Conservation (phyloP, 768 basidiomycete genomes). For the Ramaria rubella region DNA sequence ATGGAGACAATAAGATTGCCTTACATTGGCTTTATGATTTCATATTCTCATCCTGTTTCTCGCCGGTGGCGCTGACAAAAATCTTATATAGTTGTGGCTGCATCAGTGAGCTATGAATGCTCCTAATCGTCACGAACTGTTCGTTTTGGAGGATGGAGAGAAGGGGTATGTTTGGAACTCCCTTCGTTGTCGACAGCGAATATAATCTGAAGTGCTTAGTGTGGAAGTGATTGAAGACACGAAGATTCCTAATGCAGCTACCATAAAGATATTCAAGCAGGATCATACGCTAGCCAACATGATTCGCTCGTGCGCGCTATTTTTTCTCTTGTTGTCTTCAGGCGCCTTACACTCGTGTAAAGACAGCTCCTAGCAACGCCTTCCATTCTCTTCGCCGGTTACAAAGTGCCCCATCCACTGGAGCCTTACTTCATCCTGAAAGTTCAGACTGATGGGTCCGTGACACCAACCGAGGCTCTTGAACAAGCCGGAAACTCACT, state of each 20-base stretch:
- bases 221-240: conserved; percentile 92
- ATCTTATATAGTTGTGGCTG: background rate
- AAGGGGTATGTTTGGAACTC: conserved; percentile 61
- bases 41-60: background rate
- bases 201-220: conserved; percentile 34
- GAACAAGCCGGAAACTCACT: conserved; percentile 80
- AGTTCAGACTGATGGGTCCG: conserved; percentile 86
- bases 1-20: conserved; percentile 19
- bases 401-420: conserved; percentile 95
- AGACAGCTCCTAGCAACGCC: conserved; percentile 90
- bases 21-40: conserved; percentile 8
- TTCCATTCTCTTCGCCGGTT: conserved; percentile 89
- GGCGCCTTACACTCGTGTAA: conserved; percentile 6
- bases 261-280: conserved; percentile 90
- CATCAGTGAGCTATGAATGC: conserved; percentile 66
- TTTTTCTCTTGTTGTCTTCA: conserved; percentile 7
- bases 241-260: conserved; percentile 96
- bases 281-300: conserved; percentile 96
- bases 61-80: background rate
- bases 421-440: conserved; percentile 93
- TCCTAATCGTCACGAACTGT: conserved; percentile 87
- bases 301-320: conserved; percentile 75
- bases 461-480: conserved; percentile 76
- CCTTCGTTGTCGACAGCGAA: conserved; percentile 10
- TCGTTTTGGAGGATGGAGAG: conserved; percentile 89